phyloP scores from a whole-genome alignment of 1,284 basidiomycete species.

The Melampsora allii-populina region DNA sequence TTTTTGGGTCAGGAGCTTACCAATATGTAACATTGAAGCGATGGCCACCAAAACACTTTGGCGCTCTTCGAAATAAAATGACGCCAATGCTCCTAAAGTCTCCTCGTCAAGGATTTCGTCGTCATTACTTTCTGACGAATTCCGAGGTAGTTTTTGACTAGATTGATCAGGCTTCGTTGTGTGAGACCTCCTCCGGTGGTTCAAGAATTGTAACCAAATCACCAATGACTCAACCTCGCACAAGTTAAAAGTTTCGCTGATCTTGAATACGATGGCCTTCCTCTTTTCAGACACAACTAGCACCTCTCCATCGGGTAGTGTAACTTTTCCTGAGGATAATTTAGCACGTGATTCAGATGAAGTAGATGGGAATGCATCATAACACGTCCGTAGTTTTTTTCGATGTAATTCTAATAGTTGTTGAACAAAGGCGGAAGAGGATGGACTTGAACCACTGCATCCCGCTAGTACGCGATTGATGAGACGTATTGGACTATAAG shows the following conservation, averaged over 20 bases:
- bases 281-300: constrained; percentile 24
- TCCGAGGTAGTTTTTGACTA: background rate
- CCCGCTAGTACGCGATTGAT: constrained; percentile 34
- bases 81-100: constrained; percentile 11
- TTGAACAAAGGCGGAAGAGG: constrained; percentile 15
- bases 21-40: constrained; percentile 25
- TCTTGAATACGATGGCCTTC: constrained; percentile 19
- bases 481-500: constrained; percentile 18
- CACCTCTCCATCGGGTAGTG: constrained; percentile 8
- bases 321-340: constrained; percentile 16
- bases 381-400: constrained; percentile 28
- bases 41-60: constrained; percentile 33
- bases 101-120: constrained; percentile 20
- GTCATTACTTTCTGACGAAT: background rate
- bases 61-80: constrained; percentile 43
- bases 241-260: constrained; percentile 26
- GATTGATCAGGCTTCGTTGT: background rate
- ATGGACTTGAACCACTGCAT: constrained; percentile 10
- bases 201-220: constrained; percentile 38
- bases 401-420: constrained; percentile 34
- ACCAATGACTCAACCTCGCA: constrained; percentile 26
- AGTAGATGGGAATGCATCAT: constrained; percentile 30
- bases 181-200: background rate
- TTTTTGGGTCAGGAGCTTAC: constrained; percentile 6
- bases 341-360: constrained; percentile 24